Conservation (phyloP, 148 eudicot species). For the Drosera capensis region DNA sequence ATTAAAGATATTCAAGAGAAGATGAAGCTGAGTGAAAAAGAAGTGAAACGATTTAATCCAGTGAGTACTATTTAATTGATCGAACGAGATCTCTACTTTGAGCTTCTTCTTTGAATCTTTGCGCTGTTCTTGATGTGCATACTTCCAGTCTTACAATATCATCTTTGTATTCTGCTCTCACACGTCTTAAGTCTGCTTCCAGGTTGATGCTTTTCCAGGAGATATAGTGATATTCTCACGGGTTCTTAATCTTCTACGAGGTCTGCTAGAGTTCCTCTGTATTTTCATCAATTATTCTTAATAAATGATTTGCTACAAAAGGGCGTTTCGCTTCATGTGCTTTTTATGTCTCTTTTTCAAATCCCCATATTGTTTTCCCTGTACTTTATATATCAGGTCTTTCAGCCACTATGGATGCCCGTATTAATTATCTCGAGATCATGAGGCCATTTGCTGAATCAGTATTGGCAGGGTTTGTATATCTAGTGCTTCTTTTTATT, state of each 20-base stretch:
- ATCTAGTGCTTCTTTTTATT: slow-evolving; percentile 3
- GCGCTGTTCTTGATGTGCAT: no score
- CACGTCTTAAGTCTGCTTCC: slow-evolving; percentile 14
- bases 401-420: slow-evolving; percentile 74
- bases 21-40: slow-evolving; percentile 63
- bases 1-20: slow-evolving; percentile 66
- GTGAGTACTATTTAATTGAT: slow-evolving; percentile 28
- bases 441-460: slow-evolving; percentile 99
- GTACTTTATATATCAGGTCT: slow-evolving; percentile 65
- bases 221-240: slow-evolving; percentile 87
- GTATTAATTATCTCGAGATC: slow-evolving; percentile 61
- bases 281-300: not conserved
- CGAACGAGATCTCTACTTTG: not conserved
- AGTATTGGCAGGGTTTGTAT: slow-evolving; percentile 67
- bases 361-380: slow-evolving; percentile 8
- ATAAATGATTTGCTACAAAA: no score
- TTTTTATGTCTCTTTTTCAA: not conserved
- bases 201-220: slow-evolving; percentile 99
- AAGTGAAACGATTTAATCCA: slow-evolving; percentile 86
- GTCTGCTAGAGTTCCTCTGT: slow-evolving; percentile 19
- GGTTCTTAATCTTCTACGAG: slow-evolving; percentile 94
- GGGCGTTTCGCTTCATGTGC: not conserved
- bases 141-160: no score
- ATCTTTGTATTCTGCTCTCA: no score
- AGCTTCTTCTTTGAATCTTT: no score